Percentiles rank a stretch among this genome's conserved stretches.
Evolutionary conservation across 768 basidiomycete species (phyloP).

Genomic region (Zangia roseola): DNA sequence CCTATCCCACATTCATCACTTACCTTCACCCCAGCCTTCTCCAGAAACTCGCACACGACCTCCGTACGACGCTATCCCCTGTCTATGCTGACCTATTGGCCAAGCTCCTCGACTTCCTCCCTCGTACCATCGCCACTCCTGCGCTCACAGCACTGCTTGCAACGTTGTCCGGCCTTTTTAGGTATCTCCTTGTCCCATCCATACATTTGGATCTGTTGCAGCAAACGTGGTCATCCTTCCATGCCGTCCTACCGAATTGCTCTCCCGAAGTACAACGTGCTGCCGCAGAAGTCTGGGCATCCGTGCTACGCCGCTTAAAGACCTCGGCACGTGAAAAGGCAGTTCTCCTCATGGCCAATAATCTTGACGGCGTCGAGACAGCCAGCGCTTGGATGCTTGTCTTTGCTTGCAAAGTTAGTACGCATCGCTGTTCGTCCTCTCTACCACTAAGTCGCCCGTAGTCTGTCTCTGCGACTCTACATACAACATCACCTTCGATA

Average conservation of each 20-base stretch:
- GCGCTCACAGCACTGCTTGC: conserved; percentile 63
- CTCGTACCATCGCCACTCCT: conserved; percentile 55
- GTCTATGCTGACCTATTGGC: conserved; percentile 55
- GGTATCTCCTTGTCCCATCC: conserved; percentile 67
- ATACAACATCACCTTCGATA: conserved; percentile 69
- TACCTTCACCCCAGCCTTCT: conserved; percentile 50
- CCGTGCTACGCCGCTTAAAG: conserved; percentile 71
- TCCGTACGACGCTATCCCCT: conserved; percentile 73
- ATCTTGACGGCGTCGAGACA: conserved; percentile 53
- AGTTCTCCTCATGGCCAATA: conserved; percentile 51
- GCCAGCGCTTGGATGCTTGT: conserved; percentile 73
- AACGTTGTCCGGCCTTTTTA: conserved; percentile 69
- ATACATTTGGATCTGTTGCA: conserved; percentile 51
- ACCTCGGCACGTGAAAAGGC: conserved; percentile 53
- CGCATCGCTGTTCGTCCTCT: conserved; percentile 7
- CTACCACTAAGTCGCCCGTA: conserved; percentile 33
- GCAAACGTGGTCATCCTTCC: conserved; percentile 59
- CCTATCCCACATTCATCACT: conserved; percentile 6
- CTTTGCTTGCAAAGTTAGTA: conserved; percentile 71
- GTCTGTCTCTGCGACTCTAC: conserved; percentile 83
- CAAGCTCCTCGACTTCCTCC: conserved; percentile 55
- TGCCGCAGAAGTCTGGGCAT: conserved; percentile 87
- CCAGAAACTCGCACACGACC: conserved; percentile 76
- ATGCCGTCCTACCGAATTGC: conserved; percentile 53
- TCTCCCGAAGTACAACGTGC: conserved; percentile 71